Base-by-base conservation (phyloP, 352 stramenopile species). In the Aphanomyces stellatus region DNA sequence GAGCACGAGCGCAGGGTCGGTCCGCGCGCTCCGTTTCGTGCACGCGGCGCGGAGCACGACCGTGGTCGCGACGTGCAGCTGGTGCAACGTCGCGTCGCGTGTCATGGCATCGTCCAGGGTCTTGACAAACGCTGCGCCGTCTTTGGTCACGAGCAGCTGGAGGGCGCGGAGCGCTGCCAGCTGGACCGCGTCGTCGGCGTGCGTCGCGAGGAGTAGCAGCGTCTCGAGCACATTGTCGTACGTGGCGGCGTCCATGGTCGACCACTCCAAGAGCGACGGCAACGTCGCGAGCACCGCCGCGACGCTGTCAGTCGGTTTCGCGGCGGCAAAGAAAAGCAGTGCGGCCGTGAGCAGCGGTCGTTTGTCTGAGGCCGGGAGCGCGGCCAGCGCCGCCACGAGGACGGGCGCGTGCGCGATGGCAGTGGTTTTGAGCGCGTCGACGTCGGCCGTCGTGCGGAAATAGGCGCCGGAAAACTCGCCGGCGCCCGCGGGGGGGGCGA, bases 211-310 rank as follows among this genome's bases (percentile, higher is more conserved):
- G 24, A 59, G 37, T 2, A 59, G 3, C 8, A 67, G 37, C 5
- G 60, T 67, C 6, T 67, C 40, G 34, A 67, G 41, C 7, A 67
- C 4, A 41, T 67, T 67, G 19, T 57, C 60, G 27, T 42, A 67
- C 13, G 37, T 67, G 5, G 51, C 41, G 3, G 22, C 25, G 11
- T 25, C n/a, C 2, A 67, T 42, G 17, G 22, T 22, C 24, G 40
- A 19, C 60, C 60, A 67, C 28, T 24, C 28, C 10, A 43, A 11
- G 15, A 67, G 22, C 22, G 30, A n/a, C 11, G 60, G 60, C 5
- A 67, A 41, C 0, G 60, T n/a, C 27, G 28, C 19, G 4, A 67
- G 49, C 19, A 67, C 11, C 1, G 49, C 24, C 6, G 51, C 7
- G 2, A 51, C 35, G 11, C 24, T 30, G 4, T 55, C 41, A 25